Conservation (phyloP, 1,284 basidiomycete genomes). For the Neotropicomus parvogracilis region DNA sequence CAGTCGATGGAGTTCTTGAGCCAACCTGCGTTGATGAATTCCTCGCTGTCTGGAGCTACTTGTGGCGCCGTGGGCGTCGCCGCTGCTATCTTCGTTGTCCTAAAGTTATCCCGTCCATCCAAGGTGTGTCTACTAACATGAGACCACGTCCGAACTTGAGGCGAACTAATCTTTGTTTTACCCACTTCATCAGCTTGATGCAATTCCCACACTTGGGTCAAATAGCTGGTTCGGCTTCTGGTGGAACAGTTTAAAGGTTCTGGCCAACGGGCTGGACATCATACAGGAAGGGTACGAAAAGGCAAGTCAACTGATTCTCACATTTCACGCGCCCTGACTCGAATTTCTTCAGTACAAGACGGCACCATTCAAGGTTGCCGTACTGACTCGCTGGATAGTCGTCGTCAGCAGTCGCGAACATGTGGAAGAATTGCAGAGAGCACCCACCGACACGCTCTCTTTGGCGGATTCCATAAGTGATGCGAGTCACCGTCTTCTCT, state of each 20-base stretch:
- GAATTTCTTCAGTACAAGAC: neutral
- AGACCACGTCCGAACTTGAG: too few species aligned
- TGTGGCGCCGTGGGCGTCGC: neutral
- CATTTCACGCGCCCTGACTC: neutral
- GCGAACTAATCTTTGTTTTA: neutral
- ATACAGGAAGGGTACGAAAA: slow-evolving; percentile 1
- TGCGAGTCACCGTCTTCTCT: too few species aligned
- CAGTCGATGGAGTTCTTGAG: too few species aligned
- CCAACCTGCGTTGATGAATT: too few species aligned
- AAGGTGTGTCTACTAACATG: neutral
- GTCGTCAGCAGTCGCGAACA: too few species aligned
- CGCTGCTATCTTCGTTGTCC: neutral
- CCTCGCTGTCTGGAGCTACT: too few species aligned
- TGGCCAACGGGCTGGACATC: neutral
- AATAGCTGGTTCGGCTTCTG: neutral
- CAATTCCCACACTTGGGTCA: neutral
- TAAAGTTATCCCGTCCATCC: neutral
- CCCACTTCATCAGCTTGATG: neutral
- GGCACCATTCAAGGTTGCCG: too few species aligned
- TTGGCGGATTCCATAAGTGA: too few species aligned
- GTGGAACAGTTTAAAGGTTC: neutral
- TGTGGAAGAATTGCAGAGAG: too few species aligned
- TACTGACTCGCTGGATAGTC: too few species aligned
- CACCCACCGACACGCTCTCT: too few species aligned
- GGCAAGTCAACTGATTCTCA: neutral